Base-by-base conservation (phyloP, 2,329 filamentous ascomycete species). In the Pyrenophora seminiperda region DNA sequence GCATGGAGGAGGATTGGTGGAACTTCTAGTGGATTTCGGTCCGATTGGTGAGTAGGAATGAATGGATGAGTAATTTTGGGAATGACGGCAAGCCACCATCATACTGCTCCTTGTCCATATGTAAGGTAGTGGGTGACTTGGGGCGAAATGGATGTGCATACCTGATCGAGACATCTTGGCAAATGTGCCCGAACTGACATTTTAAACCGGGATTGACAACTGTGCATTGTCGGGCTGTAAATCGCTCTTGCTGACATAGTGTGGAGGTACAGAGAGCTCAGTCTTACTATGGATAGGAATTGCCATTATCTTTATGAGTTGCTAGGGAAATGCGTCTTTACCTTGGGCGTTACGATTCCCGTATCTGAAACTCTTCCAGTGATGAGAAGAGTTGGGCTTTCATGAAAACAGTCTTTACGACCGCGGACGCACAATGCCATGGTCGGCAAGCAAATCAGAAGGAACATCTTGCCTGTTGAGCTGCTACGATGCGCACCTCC, bases 1-100 rank as follows among this genome's bases (percentile, higher is more conserved):
- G 34, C 29, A 13, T 19, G 15, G 11, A 17, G 17, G 30, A 15
- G 24, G 43, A 51, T 51, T 51, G 48, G 48, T 51, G 48, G 48
- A 51, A 42, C 24, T 47, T 51, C 32, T 42, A 31, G 33, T 19
- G 13, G 27, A 37, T 19, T 9, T 38, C 43, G 43, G 42, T 29
- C 48, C 48, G 43, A 51, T 19, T 46, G 27, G 20, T 5, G n/a
- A 17, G 24, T 27, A 27, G 17, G 31, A 13, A 42, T 40, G 47
- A 19, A 24, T 41, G 14, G 31, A 22, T 18, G 36, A 33, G 33
- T 17, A 37, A 9, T 22, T 17, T 27, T 41, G 17, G 30, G 15
- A 32, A 40, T 2, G 36, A 30, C 30, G 37, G 38, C 29, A 32
- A 38, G 41, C 24, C 18, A 30, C 24, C 18, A 30, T 20, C 32